These are phyloP conservation scores for Casaregolazyma suthepensis DNA, from an alignment of 1,139 yeast genomes.

Conservation along the genomic window DNA sequence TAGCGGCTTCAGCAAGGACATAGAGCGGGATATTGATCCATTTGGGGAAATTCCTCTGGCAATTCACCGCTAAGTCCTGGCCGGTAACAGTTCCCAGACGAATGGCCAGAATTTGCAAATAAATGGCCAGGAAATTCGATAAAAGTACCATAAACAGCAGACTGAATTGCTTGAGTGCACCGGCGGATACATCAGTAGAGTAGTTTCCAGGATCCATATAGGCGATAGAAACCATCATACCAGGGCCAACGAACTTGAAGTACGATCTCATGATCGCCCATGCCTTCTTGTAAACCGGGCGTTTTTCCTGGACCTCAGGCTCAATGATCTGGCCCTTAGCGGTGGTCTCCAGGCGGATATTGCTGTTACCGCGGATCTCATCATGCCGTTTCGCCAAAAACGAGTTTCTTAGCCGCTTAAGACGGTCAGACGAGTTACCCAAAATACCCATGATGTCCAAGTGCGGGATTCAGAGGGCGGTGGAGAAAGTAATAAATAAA, in stretches of 20 bases:
- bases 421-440: background rate
- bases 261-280: constrained; percentile 41
- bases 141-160: constrained; percentile 59
- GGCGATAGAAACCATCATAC: constrained; percentile 69
- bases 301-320: background rate
- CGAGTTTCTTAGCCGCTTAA: background rate
- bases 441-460: background rate
- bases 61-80: constrained; percentile 63
- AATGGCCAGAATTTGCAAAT: constrained; percentile 64
- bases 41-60: constrained; percentile 54
- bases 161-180: constrained; percentile 60
- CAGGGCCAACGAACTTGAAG: constrained; percentile 66
- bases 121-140: constrained; percentile 67
- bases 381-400: background rate
- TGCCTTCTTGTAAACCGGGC: background rate
- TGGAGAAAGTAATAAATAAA: background rate
- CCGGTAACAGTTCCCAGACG: constrained; percentile 81
- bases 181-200: constrained; percentile 73
- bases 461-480: background rate
- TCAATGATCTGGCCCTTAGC: constrained; percentile 1
- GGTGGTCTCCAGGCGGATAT: background rate
- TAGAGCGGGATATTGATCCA: constrained; percentile 55
- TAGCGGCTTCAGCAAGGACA: constrained; percentile 71
- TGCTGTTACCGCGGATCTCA: background rate
- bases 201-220: constrained; percentile 86